Evolutionary conservation across 805 yeast species (phyloP).

Genomic region (Myxozyma vanderwaltii): DNA sequence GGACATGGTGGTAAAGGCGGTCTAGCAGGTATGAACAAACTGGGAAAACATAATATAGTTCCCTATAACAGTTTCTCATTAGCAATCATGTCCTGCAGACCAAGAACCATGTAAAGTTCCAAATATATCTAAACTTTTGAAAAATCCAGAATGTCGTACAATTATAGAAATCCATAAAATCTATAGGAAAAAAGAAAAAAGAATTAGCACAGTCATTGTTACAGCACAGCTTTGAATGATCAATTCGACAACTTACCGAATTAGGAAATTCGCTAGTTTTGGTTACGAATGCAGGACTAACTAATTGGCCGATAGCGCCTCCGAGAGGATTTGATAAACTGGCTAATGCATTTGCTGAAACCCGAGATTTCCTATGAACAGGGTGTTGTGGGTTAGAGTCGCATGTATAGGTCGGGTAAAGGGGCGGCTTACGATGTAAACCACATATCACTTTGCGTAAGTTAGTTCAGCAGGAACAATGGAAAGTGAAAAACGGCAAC

Average conservation of each 20-base stretch:
- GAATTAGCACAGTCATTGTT: background rate
- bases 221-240: background rate
- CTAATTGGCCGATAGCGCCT: conserved; percentile 42
- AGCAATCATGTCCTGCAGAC: no score
- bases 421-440: conserved; percentile 38
- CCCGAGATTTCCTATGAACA: conserved; percentile 35
- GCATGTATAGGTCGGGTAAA: no score
- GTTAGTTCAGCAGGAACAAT: background rate
- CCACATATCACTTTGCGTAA: conserved; percentile 37
- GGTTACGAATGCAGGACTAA: conserved; percentile 41
- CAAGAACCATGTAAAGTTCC: no score
- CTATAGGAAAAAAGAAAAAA: no score
- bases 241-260: conserved; percentile 13
- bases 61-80: conserved; percentile 17
- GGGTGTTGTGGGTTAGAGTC: background rate
- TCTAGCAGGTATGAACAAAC: conserved; percentile 34
- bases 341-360: conserved; percentile 44
- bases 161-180: conserved; percentile 13
- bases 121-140: no score
- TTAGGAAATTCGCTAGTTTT: conserved; percentile 34
- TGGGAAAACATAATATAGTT: conserved; percentile 23
- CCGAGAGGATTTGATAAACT: conserved; percentile 43
- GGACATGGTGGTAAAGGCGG: conserved; percentile 42
- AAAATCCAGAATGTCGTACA: no score
- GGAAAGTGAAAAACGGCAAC: background rate